Percentiles rank a stretch among this genome's conserved stretches.
These are phyloP conservation scores for Mortierella sp. DNA, from an alignment of 371 early-diverging fungal genomes.

Conservation along the genomic window DNA sequence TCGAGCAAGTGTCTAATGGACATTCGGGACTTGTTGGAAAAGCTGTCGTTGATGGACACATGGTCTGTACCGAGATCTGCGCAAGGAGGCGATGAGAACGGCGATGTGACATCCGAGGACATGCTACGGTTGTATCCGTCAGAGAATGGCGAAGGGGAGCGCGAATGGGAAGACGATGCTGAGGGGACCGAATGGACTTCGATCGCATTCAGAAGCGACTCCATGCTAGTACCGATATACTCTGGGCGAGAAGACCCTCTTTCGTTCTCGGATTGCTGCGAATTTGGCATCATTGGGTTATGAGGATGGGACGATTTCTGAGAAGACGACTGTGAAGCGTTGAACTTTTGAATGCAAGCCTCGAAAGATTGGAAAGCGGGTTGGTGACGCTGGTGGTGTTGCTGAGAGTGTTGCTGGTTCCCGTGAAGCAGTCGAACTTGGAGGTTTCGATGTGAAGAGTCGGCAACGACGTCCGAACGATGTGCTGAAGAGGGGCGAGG, in stretches of 20 bases:
- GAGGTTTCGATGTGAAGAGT: slow-evolving; percentile 30
- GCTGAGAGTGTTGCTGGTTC: slow-evolving; percentile 14
- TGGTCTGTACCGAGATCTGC: slow-evolving; percentile 13
- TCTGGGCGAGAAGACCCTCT: slow-evolving; percentile 18
- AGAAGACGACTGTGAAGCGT: background rate
- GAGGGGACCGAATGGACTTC: slow-evolving; percentile 47
- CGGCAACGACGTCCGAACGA: slow-evolving; percentile 14
- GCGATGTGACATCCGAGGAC: slow-evolving; percentile 28
- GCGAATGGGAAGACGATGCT: slow-evolving; percentile 30
- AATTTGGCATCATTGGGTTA: background rate
- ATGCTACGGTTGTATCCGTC: slow-evolving; percentile 15
- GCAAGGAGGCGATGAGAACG: slow-evolving; percentile 9
- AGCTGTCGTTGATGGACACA: slow-evolving; percentile 1
- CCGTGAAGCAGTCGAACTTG: slow-evolving; percentile 31
- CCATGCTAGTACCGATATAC: slow-evolving; percentile 50
- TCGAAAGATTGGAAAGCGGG: slow-evolving; percentile 38
- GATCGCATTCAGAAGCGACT: slow-evolving; percentile 51
- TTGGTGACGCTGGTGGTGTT: slow-evolving; percentile 15
- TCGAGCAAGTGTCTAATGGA: slow-evolving; percentile 49
- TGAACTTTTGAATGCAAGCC: slow-evolving; percentile 34
- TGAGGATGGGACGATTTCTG: slow-evolving; percentile 3
- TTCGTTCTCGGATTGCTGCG: background rate
- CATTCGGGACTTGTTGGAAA: slow-evolving; percentile 43
- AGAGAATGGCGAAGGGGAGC: slow-evolving; percentile 35
- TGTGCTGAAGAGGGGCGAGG: slow-evolving; percentile 17